These are phyloP conservation scores for Psilocybe mexicana DNA, from an alignment of 1,284 basidiomycete genomes.

Conservation along the genomic window DNA sequence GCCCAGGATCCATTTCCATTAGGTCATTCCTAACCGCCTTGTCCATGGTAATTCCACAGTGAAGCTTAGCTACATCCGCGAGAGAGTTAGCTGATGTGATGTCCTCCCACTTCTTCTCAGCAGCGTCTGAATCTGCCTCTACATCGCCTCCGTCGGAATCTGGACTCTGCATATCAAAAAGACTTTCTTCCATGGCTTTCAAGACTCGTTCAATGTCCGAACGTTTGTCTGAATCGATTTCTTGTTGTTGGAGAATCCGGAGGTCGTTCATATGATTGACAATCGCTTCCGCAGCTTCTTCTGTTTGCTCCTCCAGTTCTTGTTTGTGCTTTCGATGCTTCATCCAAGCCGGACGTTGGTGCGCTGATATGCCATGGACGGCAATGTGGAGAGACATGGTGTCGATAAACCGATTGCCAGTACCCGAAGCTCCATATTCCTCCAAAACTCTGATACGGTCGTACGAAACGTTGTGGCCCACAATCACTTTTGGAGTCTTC, in stretches of 20 bases:
- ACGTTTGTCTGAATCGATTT: conserved; percentile 36
- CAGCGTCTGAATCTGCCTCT: conserved; percentile 42
- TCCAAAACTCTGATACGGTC: conserved; percentile 85
- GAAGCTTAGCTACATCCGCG: conserved; percentile 88
- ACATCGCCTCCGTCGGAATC: conserved; percentile 23
- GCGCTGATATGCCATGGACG: conserved; percentile 91
- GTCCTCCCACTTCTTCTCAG: conserved; percentile 83
- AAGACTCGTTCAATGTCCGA: conserved; percentile 46
- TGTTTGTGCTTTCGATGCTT: conserved; percentile 74
- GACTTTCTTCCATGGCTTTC: conserved; percentile 45
- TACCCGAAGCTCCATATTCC: conserved; percentile 78
- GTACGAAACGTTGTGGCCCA: conserved; percentile 96
- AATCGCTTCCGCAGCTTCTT: conserved; percentile 61
- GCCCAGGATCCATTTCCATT: conserved; percentile 60
- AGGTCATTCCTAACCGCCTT: conserved; percentile 85
- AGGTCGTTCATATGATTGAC: conserved; percentile 50
- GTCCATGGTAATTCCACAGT: conserved; percentile 82
- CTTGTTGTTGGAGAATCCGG: conserved; percentile 45
- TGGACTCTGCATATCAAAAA: conserved; percentile 21
- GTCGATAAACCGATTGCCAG: conserved; percentile 85
- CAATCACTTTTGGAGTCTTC: conserved; percentile 60
- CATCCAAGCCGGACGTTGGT: conserved; percentile 93
- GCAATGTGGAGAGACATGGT: conserved; percentile 97
- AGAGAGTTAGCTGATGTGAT: conserved; percentile 92
- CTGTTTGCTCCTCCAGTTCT: conserved; percentile 48